phyloP scores from a whole-genome alignment of 1,139 yeast genomes.

The Debaryomyces psychrophilus region DNA sequence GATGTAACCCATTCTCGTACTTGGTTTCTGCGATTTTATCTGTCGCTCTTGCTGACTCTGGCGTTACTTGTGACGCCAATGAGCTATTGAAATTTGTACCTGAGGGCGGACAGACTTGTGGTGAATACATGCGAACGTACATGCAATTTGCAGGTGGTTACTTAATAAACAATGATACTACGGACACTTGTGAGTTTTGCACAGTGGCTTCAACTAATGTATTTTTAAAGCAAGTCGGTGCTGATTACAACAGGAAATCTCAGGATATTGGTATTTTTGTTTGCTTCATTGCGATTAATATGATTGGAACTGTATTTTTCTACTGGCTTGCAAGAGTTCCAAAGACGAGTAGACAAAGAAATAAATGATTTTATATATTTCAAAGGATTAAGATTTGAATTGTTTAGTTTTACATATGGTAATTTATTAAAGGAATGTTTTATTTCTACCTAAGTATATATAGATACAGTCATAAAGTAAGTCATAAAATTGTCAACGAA shows the following conservation, averaged over 20 bases:
- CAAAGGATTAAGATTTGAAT: background rate
- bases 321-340: constrained; percentile 79
- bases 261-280: constrained; percentile 63
- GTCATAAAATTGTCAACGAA: background rate
- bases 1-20: constrained; percentile 36
- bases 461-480: background rate
- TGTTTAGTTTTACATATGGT: background rate
- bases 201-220: constrained; percentile 23
- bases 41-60: constrained; percentile 55
- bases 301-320: constrained; percentile 42
- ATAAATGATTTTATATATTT: constrained; percentile 11
- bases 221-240: constrained; percentile 21
- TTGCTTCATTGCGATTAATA: constrained; percentile 48
- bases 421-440: background rate
- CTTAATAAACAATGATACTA: constrained; percentile 21
- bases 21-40: constrained; percentile 54
- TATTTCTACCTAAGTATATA: background rate
- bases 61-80: constrained; percentile 46
- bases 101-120: constrained; percentile 38
- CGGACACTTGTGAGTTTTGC: constrained; percentile 26
- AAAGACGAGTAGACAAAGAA: constrained; percentile 28
- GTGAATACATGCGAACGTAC: constrained; percentile 26
- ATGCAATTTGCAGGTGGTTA: constrained; percentile 30
- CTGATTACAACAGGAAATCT: constrained; percentile 37
- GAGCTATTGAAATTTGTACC: constrained; percentile 55